Percentiles rank a stretch among this genome's conserved stretches.
Conservation (phyloP, 192 early-diverging fungal genomes). For the Linderina pennispora region DNA sequence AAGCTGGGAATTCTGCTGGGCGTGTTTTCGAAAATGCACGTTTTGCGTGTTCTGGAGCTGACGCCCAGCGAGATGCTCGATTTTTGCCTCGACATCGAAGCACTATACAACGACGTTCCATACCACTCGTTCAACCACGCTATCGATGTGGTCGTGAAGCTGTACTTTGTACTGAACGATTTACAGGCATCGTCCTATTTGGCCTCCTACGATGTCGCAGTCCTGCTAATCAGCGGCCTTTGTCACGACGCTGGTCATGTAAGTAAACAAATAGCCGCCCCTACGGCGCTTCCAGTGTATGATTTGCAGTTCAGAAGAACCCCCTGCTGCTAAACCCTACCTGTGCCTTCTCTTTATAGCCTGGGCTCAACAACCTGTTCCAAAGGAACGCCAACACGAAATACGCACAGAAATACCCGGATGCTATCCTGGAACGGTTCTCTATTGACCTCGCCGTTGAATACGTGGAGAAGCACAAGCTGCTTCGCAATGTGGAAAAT, state of each 20-base stretch:
- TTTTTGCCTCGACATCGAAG: conserved; percentile 77
- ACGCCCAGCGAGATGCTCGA: conserved; percentile 66
- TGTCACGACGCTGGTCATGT: conserved; percentile 85
- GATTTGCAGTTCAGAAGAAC: too few species aligned
- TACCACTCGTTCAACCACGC: conserved; percentile 94
- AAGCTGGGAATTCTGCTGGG: conserved; percentile 80
- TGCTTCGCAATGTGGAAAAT: conserved; percentile 55
- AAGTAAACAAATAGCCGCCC: conserved; percentile 29
- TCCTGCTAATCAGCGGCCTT: conserved; percentile 74
- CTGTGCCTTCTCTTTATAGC: conserved; percentile 42
- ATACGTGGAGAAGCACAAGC: conserved; percentile 66
- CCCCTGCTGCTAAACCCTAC: neutral
- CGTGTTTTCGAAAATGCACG: conserved; percentile 61
- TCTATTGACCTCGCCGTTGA: conserved; percentile 72
- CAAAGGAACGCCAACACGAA: conserved; percentile 82
- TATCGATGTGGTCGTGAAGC: conserved; percentile 78
- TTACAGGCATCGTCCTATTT: conserved; percentile 63
- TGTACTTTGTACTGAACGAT: conserved; percentile 71
- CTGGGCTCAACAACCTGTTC: conserved; percentile 88
- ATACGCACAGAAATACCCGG: conserved; percentile 64
- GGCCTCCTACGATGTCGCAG: conserved; percentile 63
- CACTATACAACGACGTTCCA: conserved; percentile 76
- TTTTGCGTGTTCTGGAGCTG: conserved; percentile 56
- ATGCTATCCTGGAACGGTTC: conserved; percentile 85
- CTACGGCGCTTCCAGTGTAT: too few species aligned